Base-by-base conservation (phyloP, 805 yeast species). In the Candida railenensis region DNA sequence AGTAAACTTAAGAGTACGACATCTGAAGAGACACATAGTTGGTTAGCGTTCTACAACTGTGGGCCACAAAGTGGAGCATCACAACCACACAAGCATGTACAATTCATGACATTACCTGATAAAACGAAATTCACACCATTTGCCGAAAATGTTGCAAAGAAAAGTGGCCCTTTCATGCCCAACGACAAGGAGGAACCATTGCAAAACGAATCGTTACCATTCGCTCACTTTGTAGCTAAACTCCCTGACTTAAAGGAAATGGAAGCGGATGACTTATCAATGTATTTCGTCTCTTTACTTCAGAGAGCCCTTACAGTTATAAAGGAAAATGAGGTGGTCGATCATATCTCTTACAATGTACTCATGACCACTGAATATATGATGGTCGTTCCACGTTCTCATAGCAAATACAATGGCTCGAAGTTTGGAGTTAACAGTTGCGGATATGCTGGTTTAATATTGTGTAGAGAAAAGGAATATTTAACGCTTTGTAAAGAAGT, bases 11-110 rank as follows among this genome's bases (percentile, higher is more conserved):
- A 81, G 55, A 48, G 56, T 9, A 54, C 49, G 3, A 63, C 65
- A 46, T 63, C 50, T 51, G 39, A 36, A 14, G 4, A 16, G 14
- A 43, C 59, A 2, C 66, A 61, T 19, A 74, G 78, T 47, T 85
- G 87, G 74, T 73, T 91, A 61, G 90, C 90, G 0, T 92, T 92
- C 65, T 92, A 81, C 76, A 92, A 92, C 65, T 83, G 89, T 59
- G 99, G 99, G 5, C 81, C 83, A 16, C 76, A 81, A 54, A 82
- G 95, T 51, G 99, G 98, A 1, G 96, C 96, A n/a, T 89, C 97
- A 0, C 94, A 90, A 58, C 85, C 87, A 41, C 99, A 92, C 69
- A 89, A 88, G 61, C 99, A 92, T 66, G 66, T 94, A 51, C 99
- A 94, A 66, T 83, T 91, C 65, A 71, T 92, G 77, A 74, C 81